These are phyloP conservation scores for Davidsoniella eucalypti DNA, from an alignment of 2,329 filamentous ascomycete genomes.

Conservation along the genomic window DNA sequence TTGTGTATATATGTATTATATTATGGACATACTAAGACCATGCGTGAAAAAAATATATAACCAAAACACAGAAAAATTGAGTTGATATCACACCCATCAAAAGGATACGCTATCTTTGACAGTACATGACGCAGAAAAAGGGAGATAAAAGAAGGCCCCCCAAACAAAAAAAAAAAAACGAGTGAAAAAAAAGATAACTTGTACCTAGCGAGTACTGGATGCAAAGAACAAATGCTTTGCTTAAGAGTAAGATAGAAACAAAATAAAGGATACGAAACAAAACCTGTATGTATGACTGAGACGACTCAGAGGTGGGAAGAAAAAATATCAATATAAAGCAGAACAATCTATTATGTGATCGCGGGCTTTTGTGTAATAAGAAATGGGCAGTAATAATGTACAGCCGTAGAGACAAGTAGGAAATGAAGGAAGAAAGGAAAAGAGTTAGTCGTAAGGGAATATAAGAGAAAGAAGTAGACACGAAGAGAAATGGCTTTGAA, in stretches of 20 bases:
- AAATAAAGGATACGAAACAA: background rate
- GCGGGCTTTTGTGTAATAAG: background rate
- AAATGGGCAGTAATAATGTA: background rate
- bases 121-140: no score
- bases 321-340: background rate
- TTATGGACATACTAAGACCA: no score
- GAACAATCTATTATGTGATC: background rate
- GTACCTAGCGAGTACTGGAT: no score
- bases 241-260: background rate
- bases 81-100: no score
- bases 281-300: background rate
- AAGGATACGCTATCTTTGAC: no score
- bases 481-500: background rate
- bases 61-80: no score
- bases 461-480: background rate
- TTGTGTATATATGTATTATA: no score
- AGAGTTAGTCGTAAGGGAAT: background rate
- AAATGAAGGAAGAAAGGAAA: background rate
- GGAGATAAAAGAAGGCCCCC: no score
- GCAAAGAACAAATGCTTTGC: no score
- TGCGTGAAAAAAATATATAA: no score
- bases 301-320: background rate
- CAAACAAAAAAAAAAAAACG: no score
- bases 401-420: background rate
- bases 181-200: no score